These are phyloP conservation scores for Alloteropsis angusta DNA, from an alignment of 202 grass and related monocot genomes.

Conservation along the genomic window DNA sequence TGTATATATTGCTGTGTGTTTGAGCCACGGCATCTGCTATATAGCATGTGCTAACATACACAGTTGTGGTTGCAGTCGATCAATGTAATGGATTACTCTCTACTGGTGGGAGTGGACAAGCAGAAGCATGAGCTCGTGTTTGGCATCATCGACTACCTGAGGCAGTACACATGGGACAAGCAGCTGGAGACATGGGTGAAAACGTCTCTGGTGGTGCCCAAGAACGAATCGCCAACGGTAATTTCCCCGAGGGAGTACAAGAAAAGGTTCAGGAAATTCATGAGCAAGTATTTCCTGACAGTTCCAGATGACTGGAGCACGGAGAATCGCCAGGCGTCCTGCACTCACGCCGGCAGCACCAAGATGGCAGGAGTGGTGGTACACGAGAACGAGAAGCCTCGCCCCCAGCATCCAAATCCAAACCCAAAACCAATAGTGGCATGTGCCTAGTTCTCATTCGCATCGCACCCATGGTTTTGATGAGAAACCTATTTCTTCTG, in stretches of 20 bases:
- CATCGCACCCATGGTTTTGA: background rate
- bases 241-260: constrained; percentile 85
- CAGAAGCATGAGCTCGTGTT: constrained; percentile 74
- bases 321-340: constrained; percentile 7
- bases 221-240: constrained; percentile 74
- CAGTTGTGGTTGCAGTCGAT: constrained; percentile 61
- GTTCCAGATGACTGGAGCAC: constrained; percentile 63
- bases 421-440: constrained; percentile 6
- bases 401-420: too few relatives aligned
- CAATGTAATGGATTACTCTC: constrained; percentile 93
- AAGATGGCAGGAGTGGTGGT: too few relatives aligned
- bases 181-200: constrained; percentile 93
- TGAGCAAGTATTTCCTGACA: constrained; percentile 70
- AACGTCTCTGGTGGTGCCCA: constrained; percentile 69
- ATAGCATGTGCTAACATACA: too few relatives aligned
- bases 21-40: too few relatives aligned
- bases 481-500: background rate
- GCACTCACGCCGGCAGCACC: constrained; percentile 15
- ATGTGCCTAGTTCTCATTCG: constrained; percentile 9
- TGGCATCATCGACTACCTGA: constrained; percentile 92
- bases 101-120: constrained; percentile 87
- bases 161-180: constrained; percentile 97
- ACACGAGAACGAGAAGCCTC: too few relatives aligned
- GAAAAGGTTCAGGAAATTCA: constrained; percentile 92
- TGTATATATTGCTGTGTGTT: too few relatives aligned